Conservation (phyloP, 164 flowering plant species). For the Annona squamosa region DNA sequence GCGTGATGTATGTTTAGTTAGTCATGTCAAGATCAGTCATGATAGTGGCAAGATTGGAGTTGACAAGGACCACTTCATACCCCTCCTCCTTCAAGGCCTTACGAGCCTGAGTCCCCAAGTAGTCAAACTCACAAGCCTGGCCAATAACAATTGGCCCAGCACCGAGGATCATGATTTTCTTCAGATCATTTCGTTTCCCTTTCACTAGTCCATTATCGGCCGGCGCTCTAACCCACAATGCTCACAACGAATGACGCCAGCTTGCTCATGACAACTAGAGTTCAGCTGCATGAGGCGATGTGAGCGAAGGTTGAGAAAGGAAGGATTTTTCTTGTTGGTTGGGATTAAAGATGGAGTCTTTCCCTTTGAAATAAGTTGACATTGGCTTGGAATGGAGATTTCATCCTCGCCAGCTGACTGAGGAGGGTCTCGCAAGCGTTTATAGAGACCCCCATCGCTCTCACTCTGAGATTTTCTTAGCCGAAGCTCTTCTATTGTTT, state of each 20-base stretch:
- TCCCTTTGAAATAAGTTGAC: background rate
- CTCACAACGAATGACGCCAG: background rate
- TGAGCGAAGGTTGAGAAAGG: too few relatives aligned
- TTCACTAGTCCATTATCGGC: constrained; percentile 4
- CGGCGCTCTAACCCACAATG: background rate
- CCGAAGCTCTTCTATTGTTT: too few relatives aligned
- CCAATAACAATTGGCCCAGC: constrained; percentile 97
- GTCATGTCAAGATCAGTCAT: too few relatives aligned
- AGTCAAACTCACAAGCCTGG: constrained; percentile 97
- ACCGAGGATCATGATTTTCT: constrained; percentile 89
- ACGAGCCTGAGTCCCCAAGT: too few relatives aligned
- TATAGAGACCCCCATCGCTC: background rate
- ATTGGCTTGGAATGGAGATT: background rate
- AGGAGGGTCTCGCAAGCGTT: constrained; percentile 12
- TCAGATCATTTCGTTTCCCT: constrained; percentile 80
- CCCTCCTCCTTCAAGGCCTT: constrained; percentile 90
- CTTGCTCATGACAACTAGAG: background rate
- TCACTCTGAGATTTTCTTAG: too few relatives aligned
- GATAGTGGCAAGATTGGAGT: too few relatives aligned
- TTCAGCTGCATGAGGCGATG: background rate
- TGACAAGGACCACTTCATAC: constrained; percentile 75
- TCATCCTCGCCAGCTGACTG: constrained; percentile 6
- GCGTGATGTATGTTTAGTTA: too few relatives aligned
- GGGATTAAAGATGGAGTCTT: background rate
- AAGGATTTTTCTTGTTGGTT: too few relatives aligned